These are phyloP conservation scores for Aureobasidium musti DNA, from an alignment of 2,329 filamentous ascomycete genomes.

Conservation along the genomic window DNA sequence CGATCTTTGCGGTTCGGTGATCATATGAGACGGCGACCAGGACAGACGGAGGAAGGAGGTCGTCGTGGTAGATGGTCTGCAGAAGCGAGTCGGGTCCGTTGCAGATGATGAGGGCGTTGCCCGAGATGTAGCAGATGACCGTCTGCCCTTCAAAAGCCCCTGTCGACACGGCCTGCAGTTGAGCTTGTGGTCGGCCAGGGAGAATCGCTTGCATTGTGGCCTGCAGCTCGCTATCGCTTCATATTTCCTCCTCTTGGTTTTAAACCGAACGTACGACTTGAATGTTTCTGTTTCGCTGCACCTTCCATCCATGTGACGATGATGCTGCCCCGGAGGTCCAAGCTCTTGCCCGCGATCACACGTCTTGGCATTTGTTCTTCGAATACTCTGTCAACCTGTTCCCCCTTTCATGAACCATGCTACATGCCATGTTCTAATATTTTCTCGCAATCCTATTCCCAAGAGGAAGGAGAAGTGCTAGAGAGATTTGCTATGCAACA, in stretches of 20 bases:
- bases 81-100: constrained; percentile 71
- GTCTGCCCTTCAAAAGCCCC: constrained; percentile 72
- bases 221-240: constrained; percentile 13
- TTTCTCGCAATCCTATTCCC: too few species aligned
- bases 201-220: constrained; percentile 70
- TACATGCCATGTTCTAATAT: background rate
- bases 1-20: constrained; percentile 80
- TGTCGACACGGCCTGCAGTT: constrained; percentile 74
- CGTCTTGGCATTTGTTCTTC: too few species aligned
- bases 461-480: too few species aligned
- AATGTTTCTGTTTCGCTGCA: background rate
- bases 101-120: constrained; percentile 82
- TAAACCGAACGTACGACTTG: too few species aligned
- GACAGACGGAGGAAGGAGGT: constrained; percentile 52
- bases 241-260: background rate
- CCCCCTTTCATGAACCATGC: background rate
- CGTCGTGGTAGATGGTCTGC: constrained; percentile 89
- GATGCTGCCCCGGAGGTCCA: background rate
- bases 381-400: too few species aligned
- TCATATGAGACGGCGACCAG: constrained; percentile 80
- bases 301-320: constrained; percentile 11
- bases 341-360: background rate
- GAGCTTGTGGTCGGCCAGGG: constrained; percentile 74
- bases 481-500: too few species aligned
- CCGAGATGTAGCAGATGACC: constrained; percentile 84